Base-by-base conservation (phyloP, 2,329 filamentous ascomycete genomes). In the Pseudocercospora musae region DNA sequence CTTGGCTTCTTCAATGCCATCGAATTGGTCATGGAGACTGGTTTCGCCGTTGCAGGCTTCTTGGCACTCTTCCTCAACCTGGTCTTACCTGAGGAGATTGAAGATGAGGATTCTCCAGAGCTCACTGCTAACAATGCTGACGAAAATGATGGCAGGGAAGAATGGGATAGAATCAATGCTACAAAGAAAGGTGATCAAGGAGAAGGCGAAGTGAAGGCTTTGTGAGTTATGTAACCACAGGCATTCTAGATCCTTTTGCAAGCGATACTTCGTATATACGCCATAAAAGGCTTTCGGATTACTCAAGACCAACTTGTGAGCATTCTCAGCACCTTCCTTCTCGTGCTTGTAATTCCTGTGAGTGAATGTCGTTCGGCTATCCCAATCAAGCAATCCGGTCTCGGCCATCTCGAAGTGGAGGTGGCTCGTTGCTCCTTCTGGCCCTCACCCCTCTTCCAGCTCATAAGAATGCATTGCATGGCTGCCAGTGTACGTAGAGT, bases 11-110 rank as follows among this genome's bases (percentile, higher is more conserved):
- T 89, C 62, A 88, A 93, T 70, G 90, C 90, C 57, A 81, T 82
- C 55, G 72, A 74, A 37, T 71, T 82, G 4, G 75, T 81, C 20
- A 70, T 80, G 68, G 77, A 81, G 70, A 81, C 89, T 0, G 89
- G 89, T 0, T 90, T 90, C 65, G 88, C 88, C 0, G 81, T 96
- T 20, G 89, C 90, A 0, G 92, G 90, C 0, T 83, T 92, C 23
- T 73, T 93, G 44, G 86, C 86, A 56, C 81, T 95, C 72, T 75
- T 90, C 21, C 80, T 96, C 55, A 96, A 96, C 73, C 75, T 95
- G 55, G 68, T 85, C 0, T 77, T 96, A 15, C 85, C 87, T 0
- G 88, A 91, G 70, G 92, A 96, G 77, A 78, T 89, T n/a, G 90
- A 91, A 69, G 89, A 90, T 48, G 81, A 82, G 29, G 79, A 80